Conservation (phyloP, 2,329 filamentous ascomycete genomes). For the Venturia nashicola region DNA sequence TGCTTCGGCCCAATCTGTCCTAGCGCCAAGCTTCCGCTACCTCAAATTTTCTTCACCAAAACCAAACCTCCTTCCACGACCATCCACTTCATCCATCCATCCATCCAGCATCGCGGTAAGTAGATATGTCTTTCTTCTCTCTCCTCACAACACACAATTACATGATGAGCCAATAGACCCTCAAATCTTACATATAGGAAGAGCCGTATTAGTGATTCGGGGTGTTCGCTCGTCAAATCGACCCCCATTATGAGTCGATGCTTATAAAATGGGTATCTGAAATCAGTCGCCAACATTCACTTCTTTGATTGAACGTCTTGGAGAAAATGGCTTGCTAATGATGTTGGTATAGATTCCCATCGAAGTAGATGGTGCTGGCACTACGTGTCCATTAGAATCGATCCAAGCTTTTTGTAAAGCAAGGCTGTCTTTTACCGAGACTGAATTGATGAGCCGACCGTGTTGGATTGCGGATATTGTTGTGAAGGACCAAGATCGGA, state of each 20-base stretch:
- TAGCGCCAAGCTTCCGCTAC: not conserved
- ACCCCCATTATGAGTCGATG: constrained; percentile 29
- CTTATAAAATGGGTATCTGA: constrained; percentile 37
- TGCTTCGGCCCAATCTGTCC: not conserved
- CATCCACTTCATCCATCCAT: not conserved
- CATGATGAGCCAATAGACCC: constrained; percentile 13
- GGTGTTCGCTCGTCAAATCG: constrained; percentile 32
- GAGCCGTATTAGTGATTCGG: constrained; percentile 41
- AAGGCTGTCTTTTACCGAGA: not conserved
- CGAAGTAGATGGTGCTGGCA: not conserved
- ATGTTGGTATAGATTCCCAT: not conserved
- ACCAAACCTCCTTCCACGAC: not conserved
- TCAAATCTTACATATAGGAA: constrained; percentile 30
- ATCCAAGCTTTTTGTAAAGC: not conserved
- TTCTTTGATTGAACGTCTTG: not conserved
- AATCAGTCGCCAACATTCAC: constrained; percentile 11
- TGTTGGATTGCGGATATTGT: not conserved
- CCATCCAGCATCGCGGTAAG: not conserved
- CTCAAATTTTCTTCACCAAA: not conserved
- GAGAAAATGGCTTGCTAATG: not conserved
- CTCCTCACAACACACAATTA: not conserved
- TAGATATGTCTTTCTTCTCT: not conserved
- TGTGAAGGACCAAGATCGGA: not conserved
- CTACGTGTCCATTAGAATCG: not conserved
- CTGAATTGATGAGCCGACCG: not conserved